phyloP scores from a whole-genome alignment of 1,139 yeast species.

The Magnusiomyces fungicola region DNA sequence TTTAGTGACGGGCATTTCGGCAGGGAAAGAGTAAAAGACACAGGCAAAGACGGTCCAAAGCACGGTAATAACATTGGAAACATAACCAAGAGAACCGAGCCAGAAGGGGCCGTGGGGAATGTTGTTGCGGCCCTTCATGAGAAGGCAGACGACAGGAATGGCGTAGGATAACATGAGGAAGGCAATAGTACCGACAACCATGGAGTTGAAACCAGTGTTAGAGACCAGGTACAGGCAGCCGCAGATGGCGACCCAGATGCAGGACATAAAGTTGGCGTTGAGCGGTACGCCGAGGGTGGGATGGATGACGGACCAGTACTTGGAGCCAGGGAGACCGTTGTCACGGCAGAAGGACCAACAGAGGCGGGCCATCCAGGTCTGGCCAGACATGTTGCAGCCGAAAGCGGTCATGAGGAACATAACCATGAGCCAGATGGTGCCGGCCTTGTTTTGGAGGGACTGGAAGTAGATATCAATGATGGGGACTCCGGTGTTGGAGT shows the following conservation, averaged over 20 bases:
- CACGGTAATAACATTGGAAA: conserved; percentile 52
- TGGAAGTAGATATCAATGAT: conserved; percentile 54
- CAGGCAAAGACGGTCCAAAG: conserved; percentile 58
- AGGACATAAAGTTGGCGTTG: conserved; percentile 48
- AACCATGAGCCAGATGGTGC: conserved; percentile 50
- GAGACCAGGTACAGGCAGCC: conserved; percentile 50
- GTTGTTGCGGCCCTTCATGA: conserved; percentile 50
- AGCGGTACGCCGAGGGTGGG: conserved; percentile 43
- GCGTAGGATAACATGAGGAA: conserved; percentile 44
- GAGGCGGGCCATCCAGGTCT: conserved; percentile 69
- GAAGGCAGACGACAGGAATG: conserved; percentile 46
- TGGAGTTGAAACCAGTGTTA: conserved; percentile 48
- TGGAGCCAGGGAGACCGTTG: conserved; percentile 46
- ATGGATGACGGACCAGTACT: conserved; percentile 42
- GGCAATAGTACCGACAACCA: conserved; percentile 50
- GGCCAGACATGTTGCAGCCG: conserved; percentile 65
- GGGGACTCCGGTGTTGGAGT: conserved; percentile 47
- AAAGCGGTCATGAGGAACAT: conserved; percentile 54
- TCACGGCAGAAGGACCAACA: conserved; percentile 78
- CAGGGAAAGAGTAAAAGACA: conserved; percentile 64
- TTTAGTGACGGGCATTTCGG: conserved; percentile 57
- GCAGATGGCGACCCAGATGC: conserved; percentile 40
- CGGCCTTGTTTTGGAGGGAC: conserved; percentile 46
- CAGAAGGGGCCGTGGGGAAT: conserved; percentile 65
- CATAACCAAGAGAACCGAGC: conserved; percentile 53